A percentile compares a stretch with the other conserved stretches of the same genome.
These are phyloP conservation scores for Nothophoma quercina DNA, from an alignment of 2,329 filamentous ascomycete genomes.

Conservation along the genomic window DNA sequence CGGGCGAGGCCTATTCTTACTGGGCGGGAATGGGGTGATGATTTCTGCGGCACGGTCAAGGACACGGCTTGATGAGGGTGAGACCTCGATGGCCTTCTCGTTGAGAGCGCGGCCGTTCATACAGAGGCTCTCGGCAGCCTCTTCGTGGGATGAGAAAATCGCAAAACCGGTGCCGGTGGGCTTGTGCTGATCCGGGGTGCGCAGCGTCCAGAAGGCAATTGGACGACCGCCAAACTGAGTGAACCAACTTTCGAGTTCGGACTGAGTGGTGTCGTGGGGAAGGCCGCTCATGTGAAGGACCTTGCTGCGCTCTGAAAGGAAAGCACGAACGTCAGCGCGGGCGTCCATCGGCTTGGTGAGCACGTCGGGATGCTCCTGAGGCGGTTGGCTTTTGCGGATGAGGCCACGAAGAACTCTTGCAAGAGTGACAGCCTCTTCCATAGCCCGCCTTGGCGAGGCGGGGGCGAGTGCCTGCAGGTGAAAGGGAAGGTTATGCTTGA, in stretches of 20 bases:
- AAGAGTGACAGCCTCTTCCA: constrained; percentile 96
- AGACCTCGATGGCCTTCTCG: constrained; percentile 98
- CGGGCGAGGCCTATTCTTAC: constrained; percentile 95
- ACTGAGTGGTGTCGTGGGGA: constrained; percentile 97
- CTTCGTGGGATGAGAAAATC: constrained; percentile 80
- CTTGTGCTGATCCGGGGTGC: constrained; percentile 98
- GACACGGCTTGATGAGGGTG: constrained; percentile 94
- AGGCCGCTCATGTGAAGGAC: constrained; percentile 97
- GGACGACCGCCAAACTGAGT: constrained; percentile 97
- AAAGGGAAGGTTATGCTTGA: constrained; percentile 98
- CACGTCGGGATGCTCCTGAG: constrained; percentile 93
- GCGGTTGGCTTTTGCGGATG: constrained; percentile 94
- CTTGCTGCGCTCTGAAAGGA: constrained; percentile 95
- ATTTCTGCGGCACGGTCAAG: constrained; percentile 96
- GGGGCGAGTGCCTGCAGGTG: constrained; percentile 95
- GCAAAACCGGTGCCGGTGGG: constrained; percentile 98
- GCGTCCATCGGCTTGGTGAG: constrained; percentile 96
- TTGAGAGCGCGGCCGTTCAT: constrained; percentile 99
- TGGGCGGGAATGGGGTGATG: constrained; percentile 94
- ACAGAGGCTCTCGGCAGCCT: constrained; percentile 97
- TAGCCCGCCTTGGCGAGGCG: constrained; percentile 91
- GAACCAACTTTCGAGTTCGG: constrained; percentile 98
- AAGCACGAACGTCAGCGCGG: constrained; percentile 92
- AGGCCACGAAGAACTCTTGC: constrained; percentile 90
- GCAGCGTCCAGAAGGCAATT: constrained; percentile 98